Conservation (phyloP, 208 protist genomes). For the Crithidia brevicula region DNA sequence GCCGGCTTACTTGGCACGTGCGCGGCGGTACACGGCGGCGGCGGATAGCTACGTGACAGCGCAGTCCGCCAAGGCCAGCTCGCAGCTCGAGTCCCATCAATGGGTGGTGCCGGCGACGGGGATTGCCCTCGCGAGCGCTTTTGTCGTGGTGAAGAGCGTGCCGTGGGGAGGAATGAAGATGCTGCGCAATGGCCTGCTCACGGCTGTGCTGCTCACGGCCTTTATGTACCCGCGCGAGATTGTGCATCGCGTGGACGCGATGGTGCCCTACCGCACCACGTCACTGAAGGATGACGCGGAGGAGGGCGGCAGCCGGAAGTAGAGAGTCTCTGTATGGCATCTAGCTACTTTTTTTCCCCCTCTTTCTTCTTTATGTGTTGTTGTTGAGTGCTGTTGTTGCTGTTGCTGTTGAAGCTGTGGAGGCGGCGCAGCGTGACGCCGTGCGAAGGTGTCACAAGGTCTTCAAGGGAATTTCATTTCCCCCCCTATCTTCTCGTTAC, state of each 20-base stretch:
- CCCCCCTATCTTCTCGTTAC: no score
- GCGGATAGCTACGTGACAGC: constrained; percentile 57
- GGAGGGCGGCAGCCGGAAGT: neutral
- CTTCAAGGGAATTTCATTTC: no score
- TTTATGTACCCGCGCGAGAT: constrained; percentile 76
- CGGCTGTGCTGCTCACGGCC: constrained; percentile 39
- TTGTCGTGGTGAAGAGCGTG: constrained; percentile 61
- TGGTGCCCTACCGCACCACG: constrained; percentile 44
- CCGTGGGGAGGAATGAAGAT: constrained; percentile 60
- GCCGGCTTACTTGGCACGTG: constrained; percentile 52
- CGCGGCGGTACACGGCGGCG: constrained; percentile 40
- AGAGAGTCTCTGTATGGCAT: neutral
- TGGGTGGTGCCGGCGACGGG: constrained; percentile 72
- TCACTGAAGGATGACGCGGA: neutral
- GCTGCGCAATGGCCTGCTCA: constrained; percentile 64
- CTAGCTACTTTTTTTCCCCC: neutral
- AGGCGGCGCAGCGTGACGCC: no score
- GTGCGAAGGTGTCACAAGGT: no score
- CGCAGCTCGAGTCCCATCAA: constrained; percentile 35
- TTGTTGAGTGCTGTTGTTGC: neutral
- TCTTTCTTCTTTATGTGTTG: neutral
- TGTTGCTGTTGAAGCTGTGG: no score
- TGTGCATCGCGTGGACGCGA: constrained; percentile 31
- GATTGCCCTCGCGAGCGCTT: constrained; percentile 44
- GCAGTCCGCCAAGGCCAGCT: constrained; percentile 36